Conservation (phyloP, 139 green algal genomes). For the Micractinium sp. region DNA sequence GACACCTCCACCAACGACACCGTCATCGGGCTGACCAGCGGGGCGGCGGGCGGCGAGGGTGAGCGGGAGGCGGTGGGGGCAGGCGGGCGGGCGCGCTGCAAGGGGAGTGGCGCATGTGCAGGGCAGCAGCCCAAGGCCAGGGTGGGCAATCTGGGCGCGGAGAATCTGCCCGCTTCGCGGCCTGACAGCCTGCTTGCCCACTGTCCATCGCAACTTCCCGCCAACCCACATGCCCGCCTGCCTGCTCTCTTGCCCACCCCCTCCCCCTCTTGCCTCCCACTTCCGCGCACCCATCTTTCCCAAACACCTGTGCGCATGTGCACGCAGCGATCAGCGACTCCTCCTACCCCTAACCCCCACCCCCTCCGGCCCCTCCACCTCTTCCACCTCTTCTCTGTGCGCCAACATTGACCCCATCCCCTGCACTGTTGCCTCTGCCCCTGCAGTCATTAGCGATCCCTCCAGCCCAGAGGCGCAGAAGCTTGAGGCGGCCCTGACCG, state of each 20-base stretch:
- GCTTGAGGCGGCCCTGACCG: conserved; percentile 89
- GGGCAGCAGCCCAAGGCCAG: no score
- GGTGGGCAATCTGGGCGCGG: no score
- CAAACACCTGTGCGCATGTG: no score
- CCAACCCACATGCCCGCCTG: no score
- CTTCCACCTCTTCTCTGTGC: neutral
- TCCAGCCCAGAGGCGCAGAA: conserved; percentile 62
- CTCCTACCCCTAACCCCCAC: neutral
- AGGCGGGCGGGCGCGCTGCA: neutral
- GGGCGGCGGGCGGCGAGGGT: conserved; percentile 58
- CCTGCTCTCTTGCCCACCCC: neutral
- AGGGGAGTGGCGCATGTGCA: neutral
- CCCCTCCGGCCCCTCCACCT: neutral
- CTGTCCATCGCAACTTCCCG: no score
- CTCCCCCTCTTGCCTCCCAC: neutral
- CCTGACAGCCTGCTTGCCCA: no score
- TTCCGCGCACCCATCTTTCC: no score
- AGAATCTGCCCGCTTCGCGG: no score
- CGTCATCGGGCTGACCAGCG: conserved; percentile 79
- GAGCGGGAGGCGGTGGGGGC: neutral
- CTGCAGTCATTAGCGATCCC: conserved; percentile 70
- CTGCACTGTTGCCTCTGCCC: no score
- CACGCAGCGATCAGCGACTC: neutral
- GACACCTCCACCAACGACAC: conserved; percentile 90
- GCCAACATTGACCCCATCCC: neutral